Base-by-base conservation (phyloP, 1,139 yeast species). In the Blastobotrys arbuscula region DNA sequence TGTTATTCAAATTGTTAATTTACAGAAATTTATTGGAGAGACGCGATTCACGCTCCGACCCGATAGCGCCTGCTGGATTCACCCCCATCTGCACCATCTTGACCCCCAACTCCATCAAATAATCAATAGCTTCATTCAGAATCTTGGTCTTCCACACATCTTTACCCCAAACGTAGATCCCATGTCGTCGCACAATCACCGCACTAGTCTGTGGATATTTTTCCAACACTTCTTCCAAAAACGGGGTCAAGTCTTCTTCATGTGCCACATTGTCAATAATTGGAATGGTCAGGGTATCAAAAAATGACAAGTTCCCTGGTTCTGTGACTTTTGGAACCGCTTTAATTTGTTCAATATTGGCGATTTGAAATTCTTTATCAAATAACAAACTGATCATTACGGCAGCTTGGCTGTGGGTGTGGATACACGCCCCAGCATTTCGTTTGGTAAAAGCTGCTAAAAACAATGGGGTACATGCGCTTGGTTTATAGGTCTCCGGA, bases 81-180 rank as follows among this genome's bases (percentile, higher is more conserved):
- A 68, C 51, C 1, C 70, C 70, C 30, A 63, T 50, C 53, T 61
- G 62, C 44, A 58, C 55, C 95, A 89, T 86, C 63, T 84, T 84
- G 37, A 89, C 78, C 1, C 94, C 96, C 59, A 89, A 68, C 58
- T 87, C 96, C 60, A 92, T 71, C 57, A 92, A 70, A 64, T 90
- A 90, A 63, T 90, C 97, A 56, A 90, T 79, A 31, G 97, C 95
- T 67, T 92, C 97, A 64, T 89, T 88, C 65, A 85, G 84, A 16
- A 90, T 79, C 69, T 90, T 90, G 45, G 97, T 96, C 67, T 89
- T 88, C 87, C 95, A 85, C 12, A 88, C 87, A 23, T 78, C 81
- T 58, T 85, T 89, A 21, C 97, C 97, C 97, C 97, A 90, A 15
- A 89, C 96, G 62, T 84, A 90, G 39, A 90, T 83, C 0, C 98